phyloP scores from a whole-genome alignment of 2,329 filamentous ascomycete genomes.

The Lachnellula suecica region DNA sequence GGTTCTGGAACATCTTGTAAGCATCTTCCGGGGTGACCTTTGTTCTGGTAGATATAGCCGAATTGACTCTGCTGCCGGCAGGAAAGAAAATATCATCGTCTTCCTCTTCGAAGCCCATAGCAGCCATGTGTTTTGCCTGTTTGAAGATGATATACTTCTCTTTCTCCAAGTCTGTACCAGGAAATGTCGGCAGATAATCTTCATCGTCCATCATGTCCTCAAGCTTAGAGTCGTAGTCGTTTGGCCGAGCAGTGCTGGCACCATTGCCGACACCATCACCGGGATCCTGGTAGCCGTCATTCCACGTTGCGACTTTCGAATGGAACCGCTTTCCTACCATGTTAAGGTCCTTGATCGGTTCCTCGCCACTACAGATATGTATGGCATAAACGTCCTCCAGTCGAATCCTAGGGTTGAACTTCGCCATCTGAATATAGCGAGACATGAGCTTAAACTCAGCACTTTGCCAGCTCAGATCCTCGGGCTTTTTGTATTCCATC shows the following conservation, averaged over 20 bases:
- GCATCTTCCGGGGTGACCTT: not conserved
- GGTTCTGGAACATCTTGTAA: not conserved
- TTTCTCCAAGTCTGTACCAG: not conserved
- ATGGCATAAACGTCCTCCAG: not conserved
- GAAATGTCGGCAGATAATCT: not conserved
- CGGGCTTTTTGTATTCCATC: not conserved
- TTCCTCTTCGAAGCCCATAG: not conserved
- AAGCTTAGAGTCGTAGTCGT: not conserved
- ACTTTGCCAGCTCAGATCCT: not conserved
- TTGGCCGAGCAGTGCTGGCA: not conserved
- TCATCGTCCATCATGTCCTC: not conserved
- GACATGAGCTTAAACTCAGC: not conserved
- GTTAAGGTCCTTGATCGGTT: not conserved
- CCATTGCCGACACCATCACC: not conserved
- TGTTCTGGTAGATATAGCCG: not conserved
- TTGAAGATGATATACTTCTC: not conserved
- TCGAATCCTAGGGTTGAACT: not conserved
- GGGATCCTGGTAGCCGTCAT: not conserved
- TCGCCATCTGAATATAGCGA: not conserved
- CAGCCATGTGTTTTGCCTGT: not conserved
- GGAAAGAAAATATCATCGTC: not conserved
- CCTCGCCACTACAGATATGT: not conserved
- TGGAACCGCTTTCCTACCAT: not conserved
- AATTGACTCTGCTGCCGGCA: not conserved
- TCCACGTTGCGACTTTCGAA: not conserved